These are phyloP conservation scores for Pseudogymnoascus destructans DNA, from an alignment of 2,329 filamentous ascomycete species.

Conservation along the genomic window DNA sequence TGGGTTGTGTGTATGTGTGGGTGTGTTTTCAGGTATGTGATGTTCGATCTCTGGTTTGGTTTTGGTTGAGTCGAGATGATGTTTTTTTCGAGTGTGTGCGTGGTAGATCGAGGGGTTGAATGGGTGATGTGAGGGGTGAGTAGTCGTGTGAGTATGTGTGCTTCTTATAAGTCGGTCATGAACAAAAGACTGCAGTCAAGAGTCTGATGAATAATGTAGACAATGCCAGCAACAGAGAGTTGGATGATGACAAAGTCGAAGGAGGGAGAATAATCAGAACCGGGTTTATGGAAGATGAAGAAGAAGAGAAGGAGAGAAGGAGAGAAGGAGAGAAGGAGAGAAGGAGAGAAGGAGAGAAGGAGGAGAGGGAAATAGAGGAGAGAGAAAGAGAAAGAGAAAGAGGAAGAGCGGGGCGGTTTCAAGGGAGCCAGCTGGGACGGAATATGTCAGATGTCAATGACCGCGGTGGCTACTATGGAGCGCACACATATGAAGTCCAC, in stretches of 20 bases:
- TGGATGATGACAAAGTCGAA: not conserved
- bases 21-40: constrained; percentile 1
- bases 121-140: not conserved
- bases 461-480: constrained; percentile 2
- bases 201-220: not conserved
- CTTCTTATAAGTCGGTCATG: constrained; percentile 6
- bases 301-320: not conserved
- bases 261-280: not conserved
- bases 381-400: not conserved
- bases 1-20: not conserved
- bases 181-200: not conserved
- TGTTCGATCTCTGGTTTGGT: not conserved
- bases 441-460: constrained; percentile 7
- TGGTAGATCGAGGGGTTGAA: not conserved
- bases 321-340: not conserved
- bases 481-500: not conserved
- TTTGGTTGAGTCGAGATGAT: not conserved
- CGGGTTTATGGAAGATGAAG: not conserved
- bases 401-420: not conserved
- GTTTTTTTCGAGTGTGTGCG: not conserved
- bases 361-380: not conserved
- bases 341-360: not conserved
- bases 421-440: not conserved
- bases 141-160: not conserved
- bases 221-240: not conserved